phyloP scores from a whole-genome alignment of 345 rosid species.

The Chamaenerion angustifolium region DNA sequence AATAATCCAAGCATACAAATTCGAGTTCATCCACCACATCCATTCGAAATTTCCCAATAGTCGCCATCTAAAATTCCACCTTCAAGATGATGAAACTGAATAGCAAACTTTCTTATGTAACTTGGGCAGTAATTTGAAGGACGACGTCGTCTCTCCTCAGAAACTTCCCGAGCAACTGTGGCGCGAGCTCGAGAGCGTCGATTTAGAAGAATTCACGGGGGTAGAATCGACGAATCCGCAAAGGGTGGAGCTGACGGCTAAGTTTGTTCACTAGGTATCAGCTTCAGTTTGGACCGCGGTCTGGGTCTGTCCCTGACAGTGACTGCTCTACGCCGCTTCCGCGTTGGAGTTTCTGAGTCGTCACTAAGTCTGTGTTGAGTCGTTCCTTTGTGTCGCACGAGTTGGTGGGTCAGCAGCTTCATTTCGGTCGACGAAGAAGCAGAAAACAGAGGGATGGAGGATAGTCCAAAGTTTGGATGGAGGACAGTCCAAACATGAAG shows the following conservation, averaged over 20 bases:
- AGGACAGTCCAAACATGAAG: too few relatives aligned
- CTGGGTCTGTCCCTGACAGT: conserved; percentile 1
- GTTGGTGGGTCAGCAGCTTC: background rate
- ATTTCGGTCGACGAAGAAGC: background rate
- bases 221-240: conserved; percentile 28
- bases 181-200: conserved; percentile 84
- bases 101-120: too few relatives aligned
- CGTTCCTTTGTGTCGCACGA: background rate
- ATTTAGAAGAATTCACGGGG: conserved; percentile 58
- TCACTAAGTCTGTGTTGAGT: background rate
- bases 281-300: background rate
- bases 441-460: conserved; percentile 1
- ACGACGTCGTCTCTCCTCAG: conserved; percentile 63
- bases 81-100: too few relatives aligned
- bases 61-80: too few relatives aligned
- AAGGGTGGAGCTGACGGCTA: conserved; percentile 3
- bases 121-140: conserved; percentile 40
- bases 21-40: too few relatives aligned
- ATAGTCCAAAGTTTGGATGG: too few relatives aligned
- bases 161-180: conserved; percentile 82
- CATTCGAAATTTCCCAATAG: too few relatives aligned
- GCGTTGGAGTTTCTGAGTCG: background rate
- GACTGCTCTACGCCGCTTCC: background rate
- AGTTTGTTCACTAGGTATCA: background rate
- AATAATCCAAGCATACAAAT: too few relatives aligned